Evolutionary conservation across 163 green algal species (phyloP), one percentile per base, ranked within the genome.

Genomic region (Volvox carteri): DNA sequence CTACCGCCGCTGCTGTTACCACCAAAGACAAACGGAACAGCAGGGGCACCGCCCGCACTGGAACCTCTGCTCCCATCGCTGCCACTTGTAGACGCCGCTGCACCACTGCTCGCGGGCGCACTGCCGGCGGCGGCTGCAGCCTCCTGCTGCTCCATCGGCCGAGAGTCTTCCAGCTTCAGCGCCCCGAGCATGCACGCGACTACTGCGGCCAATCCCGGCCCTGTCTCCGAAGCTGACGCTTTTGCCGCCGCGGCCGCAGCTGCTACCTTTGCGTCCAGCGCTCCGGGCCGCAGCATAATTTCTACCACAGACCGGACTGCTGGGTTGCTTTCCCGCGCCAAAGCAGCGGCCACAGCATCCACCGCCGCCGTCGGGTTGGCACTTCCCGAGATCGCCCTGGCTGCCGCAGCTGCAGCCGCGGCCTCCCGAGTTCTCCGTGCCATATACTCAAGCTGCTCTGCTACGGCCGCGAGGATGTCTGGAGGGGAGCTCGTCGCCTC

Each of bases 21-120:
- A 48, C 65, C 81, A 30, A 87, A 87, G 0, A 87, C 81, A 37
- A 87, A 87, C 6, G 81, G 81, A 0, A 87, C 65, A 0, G 48
- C 16, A 35, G 50, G 73, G 11, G 28, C 16, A 21, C 37, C 39
- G 3, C 23, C 76, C 6, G 52, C 54, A 0, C 50, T 39, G 12
- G 56, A 46, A 0, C 52, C 33, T 46, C 65, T 75, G 33, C 48
- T 68, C 42, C 42, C 75, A 41, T 25, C 30, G 5, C 37, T 21
- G 35, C 37, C 50, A 35, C 52, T 84, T 46, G 35, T 21, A n/a
- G n/a, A 11, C 16, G n/a, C 25, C 8, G 28, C 44, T 25, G 21
- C 73, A 44, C 25, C 42, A 3, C 44, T 56, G 72, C 16, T 44
- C 5, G 12, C 46, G 75, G 65, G 4, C 4, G n/a, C 12, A 4